Base-by-base conservation (phyloP, 139 green algal species). In the Marvania coccoides region DNA sequence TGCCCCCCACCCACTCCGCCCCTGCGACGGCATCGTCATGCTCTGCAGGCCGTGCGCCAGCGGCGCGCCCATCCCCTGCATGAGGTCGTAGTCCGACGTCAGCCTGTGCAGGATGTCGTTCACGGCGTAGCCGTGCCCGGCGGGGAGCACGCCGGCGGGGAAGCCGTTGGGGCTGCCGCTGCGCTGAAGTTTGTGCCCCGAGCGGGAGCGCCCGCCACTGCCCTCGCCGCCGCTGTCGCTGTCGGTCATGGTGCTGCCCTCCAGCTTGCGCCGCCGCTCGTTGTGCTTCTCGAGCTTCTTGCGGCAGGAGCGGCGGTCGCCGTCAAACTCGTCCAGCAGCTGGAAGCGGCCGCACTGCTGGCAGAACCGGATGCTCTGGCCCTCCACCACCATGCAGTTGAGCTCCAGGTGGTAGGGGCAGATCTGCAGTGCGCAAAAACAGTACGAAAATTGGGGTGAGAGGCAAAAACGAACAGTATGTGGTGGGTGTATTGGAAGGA, bases 381-480 rank as follows among this genome's bases (percentile, higher is more conserved):
- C 70, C 53, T 81, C 70, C 12, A 79, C 63, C n/a, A 75, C 53
- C 24, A 81, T 35, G 34, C 38, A 58, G 23, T 58, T 47, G 14
- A 69, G 67, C 72, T 89, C 87, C 53, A 89, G 64, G 68, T 89
- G 83, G 55, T 83, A 79, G 26, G 89, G 75, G 72, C 87, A 93
- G 55, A 93, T 90, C 76, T 90, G 80, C 87, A 92, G 24, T 81
- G 76, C 71, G 83, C n/a, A n/a, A n/a, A n/a, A n/a, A n/a, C n/a
- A n/a, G n/a, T n/a, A n/a, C n/a, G n/a, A n/a, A n/a, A n/a, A n/a
- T n/a, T n/a, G n/a, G n/a, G n/a, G n/a, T n/a, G n/a, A n/a, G n/a
- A n/a, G n/a, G n/a, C n/a, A n/a, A n/a, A n/a, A n/a, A n/a, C n/a
- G n/a, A n/a, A n/a, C n/a, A n/a, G n/a, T n/a, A n/a, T n/a, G n/a